phyloP scores from a whole-genome alignment of 192 early-diverging fungal species.

The Backusella circina region DNA sequence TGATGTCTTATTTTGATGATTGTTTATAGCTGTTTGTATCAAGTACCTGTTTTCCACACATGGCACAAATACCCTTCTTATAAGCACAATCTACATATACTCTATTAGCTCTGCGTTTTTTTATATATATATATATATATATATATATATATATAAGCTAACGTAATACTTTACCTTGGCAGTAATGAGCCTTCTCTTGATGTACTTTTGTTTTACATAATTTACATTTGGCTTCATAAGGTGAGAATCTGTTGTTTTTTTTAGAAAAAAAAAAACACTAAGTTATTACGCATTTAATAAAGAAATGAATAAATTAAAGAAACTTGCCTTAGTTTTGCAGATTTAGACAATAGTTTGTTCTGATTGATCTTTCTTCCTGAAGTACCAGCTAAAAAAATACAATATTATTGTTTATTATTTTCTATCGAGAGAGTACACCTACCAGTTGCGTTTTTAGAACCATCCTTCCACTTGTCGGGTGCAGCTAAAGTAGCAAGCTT shows the following conservation, averaged over 20 bases:
- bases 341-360: conserved; percentile 56
- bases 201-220: conserved; percentile 56
- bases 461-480: conserved; percentile 66
- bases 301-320: not conserved
- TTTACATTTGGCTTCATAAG: conserved; percentile 58
- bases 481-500: conserved; percentile 54
- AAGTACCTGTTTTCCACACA: conserved; percentile 57
- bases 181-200: conserved; percentile 59
- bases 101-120: no score
- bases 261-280: no score
- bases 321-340: conserved; percentile 44
- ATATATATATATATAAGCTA: no score
- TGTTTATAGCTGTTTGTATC: conserved; percentile 57
- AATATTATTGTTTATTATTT: not conserved
- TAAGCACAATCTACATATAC: conserved; percentile 49
- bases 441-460: conserved; percentile 50
- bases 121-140: no score
- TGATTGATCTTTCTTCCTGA: conserved; percentile 53
- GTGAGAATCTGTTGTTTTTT: conserved; percentile 54
- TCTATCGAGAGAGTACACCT: not conserved
- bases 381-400: conserved; percentile 4
- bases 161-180: conserved; percentile 68
- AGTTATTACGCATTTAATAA: not conserved
- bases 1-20: conserved; percentile 44
- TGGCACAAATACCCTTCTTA: conserved; percentile 59